Conservation (phyloP, 495 filamentous ascomycete species). For the Xanthoparmelia taractica region DNA sequence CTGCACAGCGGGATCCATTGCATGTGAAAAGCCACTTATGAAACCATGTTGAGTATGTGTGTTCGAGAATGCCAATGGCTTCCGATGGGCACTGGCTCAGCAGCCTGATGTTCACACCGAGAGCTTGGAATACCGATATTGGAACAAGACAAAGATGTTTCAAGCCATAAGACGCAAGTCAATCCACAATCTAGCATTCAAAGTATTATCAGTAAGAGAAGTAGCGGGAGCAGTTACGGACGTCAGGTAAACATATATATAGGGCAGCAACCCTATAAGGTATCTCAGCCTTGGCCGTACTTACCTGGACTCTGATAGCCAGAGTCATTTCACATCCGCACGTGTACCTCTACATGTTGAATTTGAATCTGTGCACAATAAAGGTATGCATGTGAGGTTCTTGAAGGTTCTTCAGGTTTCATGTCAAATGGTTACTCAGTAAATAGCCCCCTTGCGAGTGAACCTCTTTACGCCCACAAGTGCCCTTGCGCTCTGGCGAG, state of each 20-base stretch:
- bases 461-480: background rate
- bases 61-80: background rate
- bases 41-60: conserved; percentile 6
- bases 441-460: background rate
- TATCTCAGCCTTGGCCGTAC: no score
- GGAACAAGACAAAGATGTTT: background rate
- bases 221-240: background rate
- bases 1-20: conserved; percentile 84
- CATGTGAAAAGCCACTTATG: conserved; percentile 17
- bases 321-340: no score
- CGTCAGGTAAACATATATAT: background rate
- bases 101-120: background rate
- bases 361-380: no score
- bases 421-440: background rate
- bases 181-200: background rate
- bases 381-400: no score
- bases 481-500: background rate
- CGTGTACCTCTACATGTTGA: no score
- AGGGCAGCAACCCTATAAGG: conserved; percentile 2
- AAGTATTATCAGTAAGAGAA: no score
- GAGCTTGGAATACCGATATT: background rate
- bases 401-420: no score
- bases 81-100: background rate
- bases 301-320: no score
- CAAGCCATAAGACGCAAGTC: background rate